Percentiles rank a stretch among this genome's conserved stretches.
Conservation (phyloP, 106 monocot species). For the Dendrobium catenatum region DNA sequence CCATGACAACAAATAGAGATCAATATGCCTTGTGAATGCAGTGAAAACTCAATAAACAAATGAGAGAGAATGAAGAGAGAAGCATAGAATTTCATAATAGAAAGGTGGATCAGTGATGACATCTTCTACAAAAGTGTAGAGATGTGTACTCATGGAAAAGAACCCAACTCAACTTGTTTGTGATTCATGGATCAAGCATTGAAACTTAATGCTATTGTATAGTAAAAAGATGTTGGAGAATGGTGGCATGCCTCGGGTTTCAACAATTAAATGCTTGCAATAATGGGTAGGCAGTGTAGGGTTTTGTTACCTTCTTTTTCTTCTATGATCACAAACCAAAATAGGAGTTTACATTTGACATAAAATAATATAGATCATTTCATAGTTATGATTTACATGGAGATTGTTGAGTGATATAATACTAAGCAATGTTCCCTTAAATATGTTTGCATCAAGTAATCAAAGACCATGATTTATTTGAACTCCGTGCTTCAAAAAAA, state of each 20-base stretch:
- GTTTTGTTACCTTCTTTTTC: not conserved
- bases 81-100: not conserved
- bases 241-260: not conserved
- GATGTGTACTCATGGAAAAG: not conserved
- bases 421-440: not conserved
- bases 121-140: not conserved
- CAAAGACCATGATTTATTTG: too few species aligned
- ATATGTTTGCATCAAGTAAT: not conserved
- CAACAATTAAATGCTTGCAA: not conserved
- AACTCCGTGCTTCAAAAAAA: too few species aligned
- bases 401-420: not conserved
- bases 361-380: not conserved
- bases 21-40: not conserved
- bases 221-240: not conserved
- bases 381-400: not conserved
- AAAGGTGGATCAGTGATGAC: not conserved
- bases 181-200: not conserved
- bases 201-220: not conserved
- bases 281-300: not conserved
- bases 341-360: not conserved
- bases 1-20: too few species aligned
- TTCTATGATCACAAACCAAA: not conserved
- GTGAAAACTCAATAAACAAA: not conserved
- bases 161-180: not conserved
- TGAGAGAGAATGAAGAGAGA: not conserved